Evolutionary conservation across 2,329 filamentous ascomycete species (phyloP).

Genomic region (Monilinia aucupariae): DNA sequence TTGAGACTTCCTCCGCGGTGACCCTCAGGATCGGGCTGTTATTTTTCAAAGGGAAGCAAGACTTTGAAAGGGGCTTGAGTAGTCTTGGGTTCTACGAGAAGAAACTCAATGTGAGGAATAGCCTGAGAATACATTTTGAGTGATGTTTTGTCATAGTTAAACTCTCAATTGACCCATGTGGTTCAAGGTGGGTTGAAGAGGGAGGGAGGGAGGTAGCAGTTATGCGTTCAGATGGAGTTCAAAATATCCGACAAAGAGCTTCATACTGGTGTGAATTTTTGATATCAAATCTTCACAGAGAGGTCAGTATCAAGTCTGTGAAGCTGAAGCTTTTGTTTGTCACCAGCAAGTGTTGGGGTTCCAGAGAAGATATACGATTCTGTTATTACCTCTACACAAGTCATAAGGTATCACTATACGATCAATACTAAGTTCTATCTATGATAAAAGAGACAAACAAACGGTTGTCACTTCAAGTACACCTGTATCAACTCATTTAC

Average conservation of each 20-base stretch:
- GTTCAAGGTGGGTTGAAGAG: background rate
- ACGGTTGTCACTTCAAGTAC: background rate
- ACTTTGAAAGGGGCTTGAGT: background rate
- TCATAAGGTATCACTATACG: no score
- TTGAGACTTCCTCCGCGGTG: background rate
- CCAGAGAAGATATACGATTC: background rate
- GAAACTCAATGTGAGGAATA: background rate
- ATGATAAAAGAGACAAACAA: no score
- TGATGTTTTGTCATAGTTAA: background rate
- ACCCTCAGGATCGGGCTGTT: background rate
- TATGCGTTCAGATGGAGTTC: background rate
- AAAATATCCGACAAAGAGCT: background rate
- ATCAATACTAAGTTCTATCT: rapidly evolving
- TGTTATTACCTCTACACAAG: background rate
- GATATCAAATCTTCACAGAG: background rate
- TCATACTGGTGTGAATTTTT: background rate
- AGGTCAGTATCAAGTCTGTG: background rate
- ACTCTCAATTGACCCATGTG: background rate
- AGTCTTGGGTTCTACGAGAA: background rate
- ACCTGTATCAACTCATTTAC: no score
- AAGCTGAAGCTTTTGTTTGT: background rate
- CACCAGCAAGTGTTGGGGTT: background rate
- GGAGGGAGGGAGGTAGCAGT: background rate
- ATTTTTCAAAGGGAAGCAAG: background rate
- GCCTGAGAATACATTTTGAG: background rate